Evolutionary conservation across 306 rosid genomes (phyloP).

Genomic region (Adenanthera pavonina): DNA sequence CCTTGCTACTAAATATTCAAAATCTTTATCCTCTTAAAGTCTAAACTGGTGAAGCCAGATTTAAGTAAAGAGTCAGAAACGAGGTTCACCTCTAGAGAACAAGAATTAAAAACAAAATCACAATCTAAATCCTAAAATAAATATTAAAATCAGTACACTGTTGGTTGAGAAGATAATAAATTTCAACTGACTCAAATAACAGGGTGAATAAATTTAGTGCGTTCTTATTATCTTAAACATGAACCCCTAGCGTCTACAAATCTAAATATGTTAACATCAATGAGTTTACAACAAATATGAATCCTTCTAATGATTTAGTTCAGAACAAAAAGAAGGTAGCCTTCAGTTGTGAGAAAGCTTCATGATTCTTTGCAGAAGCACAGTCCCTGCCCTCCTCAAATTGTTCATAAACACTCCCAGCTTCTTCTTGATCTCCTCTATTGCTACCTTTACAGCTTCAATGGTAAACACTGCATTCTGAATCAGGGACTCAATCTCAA

Average conservation of each 20-base stretch:
- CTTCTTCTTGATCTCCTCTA: slow-evolving; percentile 81
- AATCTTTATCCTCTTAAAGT: neutral
- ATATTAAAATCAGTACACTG: slow-evolving; percentile 10
- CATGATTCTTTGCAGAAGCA: slow-evolving; percentile 79
- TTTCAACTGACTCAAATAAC: slow-evolving; percentile 22
- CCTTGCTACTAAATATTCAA: neutral
- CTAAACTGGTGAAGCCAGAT: neutral
- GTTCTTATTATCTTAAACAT: slow-evolving; percentile 18
- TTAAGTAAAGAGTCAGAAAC: neutral
- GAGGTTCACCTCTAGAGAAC: slow-evolving; percentile 5
- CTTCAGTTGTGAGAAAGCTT: slow-evolving; percentile 63
- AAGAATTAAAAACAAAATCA: slow-evolving; percentile 9
- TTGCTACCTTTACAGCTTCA: slow-evolving; percentile 66
- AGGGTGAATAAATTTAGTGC: slow-evolving; percentile 12
- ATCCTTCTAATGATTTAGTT: slow-evolving; percentile 17
- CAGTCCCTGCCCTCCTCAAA: slow-evolving; percentile 83
- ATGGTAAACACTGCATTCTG: slow-evolving; percentile 64
- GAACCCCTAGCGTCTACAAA: slow-evolving; percentile 17
- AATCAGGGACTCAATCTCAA: slow-evolving; percentile 64
- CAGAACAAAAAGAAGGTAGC: slow-evolving; percentile 27
- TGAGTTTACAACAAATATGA: slow-evolving; percentile 34
- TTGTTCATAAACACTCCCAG: slow-evolving; percentile 71
- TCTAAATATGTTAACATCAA: slow-evolving; percentile 39
- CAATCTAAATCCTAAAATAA: slow-evolving; percentile 30
- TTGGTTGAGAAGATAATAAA: slow-evolving; percentile 27